These are phyloP conservation scores for Penicillium goetzii DNA, from an alignment of 495 filamentous ascomycete species.

Conservation along the genomic window DNA sequence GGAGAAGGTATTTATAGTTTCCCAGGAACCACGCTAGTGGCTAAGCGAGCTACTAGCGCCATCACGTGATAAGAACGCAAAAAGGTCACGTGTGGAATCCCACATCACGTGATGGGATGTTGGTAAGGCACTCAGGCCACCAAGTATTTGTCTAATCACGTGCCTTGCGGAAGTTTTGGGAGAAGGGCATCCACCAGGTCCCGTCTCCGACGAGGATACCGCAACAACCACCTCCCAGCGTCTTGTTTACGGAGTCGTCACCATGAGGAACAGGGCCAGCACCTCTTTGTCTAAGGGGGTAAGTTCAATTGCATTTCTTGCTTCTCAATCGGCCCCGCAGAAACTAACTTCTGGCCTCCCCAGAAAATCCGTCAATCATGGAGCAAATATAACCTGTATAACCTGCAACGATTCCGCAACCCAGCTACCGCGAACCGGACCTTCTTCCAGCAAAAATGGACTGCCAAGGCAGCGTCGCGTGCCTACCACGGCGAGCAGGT, in stretches of 20 bases:
- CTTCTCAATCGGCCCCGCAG: neutral
- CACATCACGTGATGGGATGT: neutral
- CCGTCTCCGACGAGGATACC: slow-evolving; percentile 8
- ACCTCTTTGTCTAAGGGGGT: slow-evolving; percentile 49
- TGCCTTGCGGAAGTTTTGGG: slow-evolving; percentile 47
- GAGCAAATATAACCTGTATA: slow-evolving; percentile 97
- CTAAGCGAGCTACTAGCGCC: slow-evolving; percentile 37
- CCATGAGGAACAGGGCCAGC: slow-evolving; percentile 54
- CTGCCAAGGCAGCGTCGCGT: slow-evolving; percentile 77
- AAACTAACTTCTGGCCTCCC: slow-evolving; percentile 19
- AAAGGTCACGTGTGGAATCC: neutral
- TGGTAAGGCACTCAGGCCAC: slow-evolving; percentile 10
- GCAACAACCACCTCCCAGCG: slow-evolving; percentile 12
- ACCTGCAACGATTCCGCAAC: slow-evolving; percentile 60
- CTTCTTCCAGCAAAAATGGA: slow-evolving; percentile 99
- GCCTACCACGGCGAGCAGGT: slow-evolving; percentile 95
- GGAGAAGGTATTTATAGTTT: slow-evolving; percentile 31
- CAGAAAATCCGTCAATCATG: slow-evolving; percentile 95
- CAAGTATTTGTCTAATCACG: slow-evolving; percentile 28
- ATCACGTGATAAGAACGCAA: slow-evolving; percentile 4
- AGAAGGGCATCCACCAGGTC: slow-evolving; percentile 16
- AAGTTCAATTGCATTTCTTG: slow-evolving; percentile 27
- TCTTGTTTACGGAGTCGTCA: slow-evolving; percentile 31
- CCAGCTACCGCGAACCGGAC: slow-evolving; percentile 54
- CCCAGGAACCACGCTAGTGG: slow-evolving; percentile 1